A percentile compares a stretch with the other conserved stretches of the same genome.
Conservation (phyloP, 805 yeast genomes). For the Tetrapisispora arboricola region DNA sequence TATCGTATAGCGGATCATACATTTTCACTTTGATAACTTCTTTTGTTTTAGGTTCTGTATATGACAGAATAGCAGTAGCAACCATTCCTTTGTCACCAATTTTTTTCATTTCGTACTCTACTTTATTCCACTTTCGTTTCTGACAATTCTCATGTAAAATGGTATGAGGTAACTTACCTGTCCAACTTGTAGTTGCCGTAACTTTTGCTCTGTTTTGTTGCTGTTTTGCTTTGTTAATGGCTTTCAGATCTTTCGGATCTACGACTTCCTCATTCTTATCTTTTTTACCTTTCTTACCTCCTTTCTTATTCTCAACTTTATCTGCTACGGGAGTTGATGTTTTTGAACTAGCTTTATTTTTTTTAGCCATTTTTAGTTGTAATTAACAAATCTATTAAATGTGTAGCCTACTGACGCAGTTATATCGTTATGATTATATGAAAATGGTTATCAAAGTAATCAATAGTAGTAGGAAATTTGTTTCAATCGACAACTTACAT, state of each 20-base stretch:
- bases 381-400: too few species aligned
- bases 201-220: conserved; percentile 38
- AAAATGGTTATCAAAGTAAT: too few species aligned
- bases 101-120: conserved; percentile 60
- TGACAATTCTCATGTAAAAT: conserved; percentile 80
- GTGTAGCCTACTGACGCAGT: too few species aligned
- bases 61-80: conserved; percentile 54
- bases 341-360: conserved; percentile 5
- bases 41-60: conserved; percentile 73
- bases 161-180: conserved; percentile 87
- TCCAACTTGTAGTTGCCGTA: conserved; percentile 72
- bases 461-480: too few species aligned
- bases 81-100: conserved; percentile 45
- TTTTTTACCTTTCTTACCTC: conserved; percentile 14
- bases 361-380: conserved; percentile 7
- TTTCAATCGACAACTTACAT: too few species aligned
- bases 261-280: conserved; percentile 12
- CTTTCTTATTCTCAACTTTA: conserved; percentile 1
- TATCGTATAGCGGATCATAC: conserved; percentile 35
- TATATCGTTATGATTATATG: too few species aligned
- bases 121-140: conserved; percentile 81
- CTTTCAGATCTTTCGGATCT: conserved; percentile 10
- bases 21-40: conserved; percentile 50
- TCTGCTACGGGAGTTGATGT: conserved; percentile 1
- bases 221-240: conserved; percentile 19